A percentile compares a stretch with the other conserved stretches of the same genome.
These are phyloP conservation scores for Penicillium lividum DNA, from an alignment of 495 filamentous ascomycete genomes.

Conservation along the genomic window DNA sequence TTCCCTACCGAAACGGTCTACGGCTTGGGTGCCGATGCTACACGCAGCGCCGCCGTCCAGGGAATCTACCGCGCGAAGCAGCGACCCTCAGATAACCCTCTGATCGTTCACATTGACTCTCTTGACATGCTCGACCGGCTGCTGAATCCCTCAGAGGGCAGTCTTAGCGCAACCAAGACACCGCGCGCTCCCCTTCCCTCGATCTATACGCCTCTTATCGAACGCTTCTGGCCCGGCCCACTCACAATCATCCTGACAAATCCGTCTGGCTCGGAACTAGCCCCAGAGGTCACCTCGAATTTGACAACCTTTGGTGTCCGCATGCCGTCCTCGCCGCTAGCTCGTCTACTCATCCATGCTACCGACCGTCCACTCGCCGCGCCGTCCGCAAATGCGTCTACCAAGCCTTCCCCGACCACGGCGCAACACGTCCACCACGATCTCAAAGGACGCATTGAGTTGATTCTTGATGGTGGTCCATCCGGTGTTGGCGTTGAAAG, in stretches of 20 bases:
- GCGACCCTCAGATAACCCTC: slow-evolving; percentile 87
- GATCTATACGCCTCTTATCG: slow-evolving; percentile 81
- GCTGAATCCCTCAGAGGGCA: slow-evolving; percentile 41
- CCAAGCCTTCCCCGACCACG: slow-evolving; percentile 85
- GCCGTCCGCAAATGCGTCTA: slow-evolving; percentile 91
- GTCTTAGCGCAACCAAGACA: slow-evolving; percentile 27
- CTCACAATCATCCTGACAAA: slow-evolving; percentile 89
- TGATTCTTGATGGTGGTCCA: slow-evolving; percentile 86
- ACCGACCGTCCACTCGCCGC: slow-evolving; percentile 82
- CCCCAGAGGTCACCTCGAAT: slow-evolving; percentile 83
- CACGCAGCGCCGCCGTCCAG: slow-evolving; percentile 75
- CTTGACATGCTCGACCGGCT: slow-evolving; percentile 73
- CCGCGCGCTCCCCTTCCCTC: slow-evolving; percentile 60
- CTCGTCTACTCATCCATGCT: slow-evolving; percentile 77
- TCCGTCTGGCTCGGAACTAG: slow-evolving; percentile 66
- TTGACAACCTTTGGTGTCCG: slow-evolving; percentile 84
- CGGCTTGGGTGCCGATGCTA: slow-evolving; percentile 92
- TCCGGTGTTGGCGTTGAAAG: slow-evolving; percentile 92
- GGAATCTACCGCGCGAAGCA: slow-evolving; percentile 92
- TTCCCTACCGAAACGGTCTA: slow-evolving; percentile 99
- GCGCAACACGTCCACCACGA: slow-evolving; percentile 88
- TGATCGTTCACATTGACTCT: slow-evolving; percentile 90
- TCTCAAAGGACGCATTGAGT: slow-evolving; percentile 76
- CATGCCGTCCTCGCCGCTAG: slow-evolving; percentile 83
- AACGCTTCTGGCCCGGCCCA: slow-evolving; percentile 90